Evolutionary conservation across 768 basidiomycete genomes (phyloP), one percentile per base, ranked within the genome.

Genomic region (Phylloporus arenicola): DNA sequence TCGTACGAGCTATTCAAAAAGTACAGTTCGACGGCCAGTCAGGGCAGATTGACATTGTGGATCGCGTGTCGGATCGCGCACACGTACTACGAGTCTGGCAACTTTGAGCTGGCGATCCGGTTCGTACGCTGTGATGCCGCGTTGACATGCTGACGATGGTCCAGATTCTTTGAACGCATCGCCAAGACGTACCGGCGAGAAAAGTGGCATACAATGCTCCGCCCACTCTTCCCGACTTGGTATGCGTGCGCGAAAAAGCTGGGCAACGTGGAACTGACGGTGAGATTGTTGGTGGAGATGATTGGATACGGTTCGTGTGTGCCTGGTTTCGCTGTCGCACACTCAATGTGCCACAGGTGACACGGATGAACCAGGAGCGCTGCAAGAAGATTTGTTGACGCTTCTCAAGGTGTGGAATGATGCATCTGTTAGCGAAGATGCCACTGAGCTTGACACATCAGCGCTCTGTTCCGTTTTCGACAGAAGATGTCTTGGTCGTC

Each of bases 1-100:
- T 77, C 96, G 2, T 98, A 99, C 68, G 91, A 95, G 57, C 65
- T 92, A 11, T 92, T 96, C 74, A 97, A 95, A 71, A 85, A 82
- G 57, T 79, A 88, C 60, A 74, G 71, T 38, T 68, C 78, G 1
- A 56, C 70, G 31, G 61, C 70, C 17, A 78, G 76, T n/a, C 89
- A 88, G 56, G 81, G 83, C 3, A 81, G 94, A 10, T 70, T 92
- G 54, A 92, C 91, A 0, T 71, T 95, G n/a, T 90, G 83, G 78
- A 86, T 99, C 45, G 95, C 93, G 4, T 87, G 81, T 65, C 81
- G 85, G 29, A 97, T 99, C 48, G 95, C 92, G 0, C 81, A 87
- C 53, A 87, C 88, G 4, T 94, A 98, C 63, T 79, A 81, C 53
- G 76, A 83, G 13, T 81, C 86, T 3, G 82, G 81, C 0, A 90